Percentiles rank a stretch among this genome's conserved stretches.
Conservation (phyloP, 371 early-diverging fungal species). For the Mortierella sp. region DNA sequence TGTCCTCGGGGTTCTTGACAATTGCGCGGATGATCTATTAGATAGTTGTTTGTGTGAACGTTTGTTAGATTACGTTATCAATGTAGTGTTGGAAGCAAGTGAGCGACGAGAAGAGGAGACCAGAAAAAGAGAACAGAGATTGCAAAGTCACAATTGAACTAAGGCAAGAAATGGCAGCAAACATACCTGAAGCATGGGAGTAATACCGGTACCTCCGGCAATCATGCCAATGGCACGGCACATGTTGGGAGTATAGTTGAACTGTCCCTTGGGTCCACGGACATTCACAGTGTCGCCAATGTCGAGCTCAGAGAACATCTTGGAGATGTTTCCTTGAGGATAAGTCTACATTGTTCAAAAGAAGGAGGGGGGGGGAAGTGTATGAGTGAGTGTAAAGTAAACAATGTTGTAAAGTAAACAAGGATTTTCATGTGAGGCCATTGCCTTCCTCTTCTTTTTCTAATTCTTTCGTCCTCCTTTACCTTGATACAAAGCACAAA, state of each 20-base stretch:
- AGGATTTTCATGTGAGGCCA: neutral
- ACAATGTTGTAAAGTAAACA: neutral
- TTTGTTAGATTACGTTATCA: neutral
- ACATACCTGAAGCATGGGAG: constrained; percentile 82
- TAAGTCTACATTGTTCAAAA: constrained; percentile 75
- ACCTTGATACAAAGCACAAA: constrained; percentile 97
- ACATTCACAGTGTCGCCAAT: constrained; percentile 88
- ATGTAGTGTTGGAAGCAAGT: neutral
- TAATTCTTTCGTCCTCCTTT: neutral
- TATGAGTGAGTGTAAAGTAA: neutral
- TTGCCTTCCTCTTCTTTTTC: neutral
- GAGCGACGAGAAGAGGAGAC: neutral
- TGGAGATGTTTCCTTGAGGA: constrained; percentile 89
- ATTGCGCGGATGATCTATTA: constrained; percentile 83
- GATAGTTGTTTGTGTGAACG: neutral
- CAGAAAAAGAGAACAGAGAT: neutral
- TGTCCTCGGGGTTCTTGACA: constrained; percentile 87
- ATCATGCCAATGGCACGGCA: constrained; percentile 86
- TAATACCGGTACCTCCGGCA: constrained; percentile 94
- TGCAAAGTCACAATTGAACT: neutral
- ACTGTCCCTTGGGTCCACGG: constrained; percentile 94
- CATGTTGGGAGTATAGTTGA: constrained; percentile 89
- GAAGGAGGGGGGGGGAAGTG: neutral
- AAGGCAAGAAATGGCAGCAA: neutral
- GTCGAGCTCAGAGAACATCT: constrained; percentile 77